Base-by-base conservation (phyloP, 345 rosid genomes). In the Dipteronia sinensis region DNA sequence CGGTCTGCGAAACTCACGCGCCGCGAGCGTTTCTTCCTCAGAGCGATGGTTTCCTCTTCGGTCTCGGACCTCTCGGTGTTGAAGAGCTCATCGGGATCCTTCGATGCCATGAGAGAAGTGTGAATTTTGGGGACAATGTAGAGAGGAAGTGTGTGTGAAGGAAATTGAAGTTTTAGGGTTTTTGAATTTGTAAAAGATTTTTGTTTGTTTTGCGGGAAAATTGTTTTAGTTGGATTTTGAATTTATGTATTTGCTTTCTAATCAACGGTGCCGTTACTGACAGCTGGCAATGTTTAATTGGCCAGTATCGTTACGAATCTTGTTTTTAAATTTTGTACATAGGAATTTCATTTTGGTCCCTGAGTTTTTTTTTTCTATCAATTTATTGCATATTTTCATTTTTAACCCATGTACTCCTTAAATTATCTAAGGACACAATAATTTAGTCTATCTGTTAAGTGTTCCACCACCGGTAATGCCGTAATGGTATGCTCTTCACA, bases 1-100 rank as follows among this genome's bases (percentile, higher is more conserved):
- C 90, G 86, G 87, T 96, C 98, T 20, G 97, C 99, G 72, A 96
- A 96, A 89, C 99, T 96, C 77, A 96, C 99, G 63, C 99, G 93
- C 72, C 99, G 89, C 71, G 88, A 82, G 10, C 97, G 95, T 78
- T 91, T 94, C 84, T 82, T 83, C 42, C 84, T 84, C 51, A 84
- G 83, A 0, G 96, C 98, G 34, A 88, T 56, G 49, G 92, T 88
- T 79, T 90, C 98, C 63, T 90, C 97, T 53, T 89, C 98, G 20
- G 97, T 91, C 72, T 82, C 27, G 27, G 27, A 27, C 27, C 27
- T 27, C 27, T 27, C 94, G 67, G 85, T 85, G 88, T 81, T 73
- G 75, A 80, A 76, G 19, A 82, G 83, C 56, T 90, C 90, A 49
- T 85, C 88, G 6, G 79, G 88, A 2, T 77, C 83, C 74, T 75